Conservation (phyloP, 805 yeast species). For the Debaryomyces hansenii region DNA sequence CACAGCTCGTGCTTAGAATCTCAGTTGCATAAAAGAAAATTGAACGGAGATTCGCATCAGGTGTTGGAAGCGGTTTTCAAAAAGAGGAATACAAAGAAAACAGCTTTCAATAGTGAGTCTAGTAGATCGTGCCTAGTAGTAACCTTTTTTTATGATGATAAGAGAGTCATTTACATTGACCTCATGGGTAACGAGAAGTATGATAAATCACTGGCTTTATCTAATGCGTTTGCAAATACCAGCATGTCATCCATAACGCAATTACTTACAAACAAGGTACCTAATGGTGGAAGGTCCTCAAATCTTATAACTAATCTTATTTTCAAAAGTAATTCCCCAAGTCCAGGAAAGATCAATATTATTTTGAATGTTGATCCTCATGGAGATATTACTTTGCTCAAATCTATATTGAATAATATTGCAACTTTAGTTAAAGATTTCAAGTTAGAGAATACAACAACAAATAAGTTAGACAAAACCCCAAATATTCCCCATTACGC, state of each 20-base stretch:
- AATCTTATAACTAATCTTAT: constrained; percentile 27
- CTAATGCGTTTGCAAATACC: constrained; percentile 26
- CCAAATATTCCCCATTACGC: constrained; percentile 28
- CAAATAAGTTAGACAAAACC: not conserved
- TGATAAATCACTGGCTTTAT: constrained; percentile 9
- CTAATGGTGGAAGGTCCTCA: constrained; percentile 18
- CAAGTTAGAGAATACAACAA: constrained; percentile 4
- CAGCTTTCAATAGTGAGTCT: constrained; percentile 17
- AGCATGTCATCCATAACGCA: constrained; percentile 30
- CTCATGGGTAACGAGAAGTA: constrained; percentile 31
- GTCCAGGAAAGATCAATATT: constrained; percentile 14
- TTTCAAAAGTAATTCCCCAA: constrained; percentile 14
- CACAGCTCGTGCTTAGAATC: constrained; percentile 10
- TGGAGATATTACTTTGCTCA: constrained; percentile 23
- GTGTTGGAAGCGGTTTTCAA: constrained; percentile 14
- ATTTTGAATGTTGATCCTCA: constrained; percentile 27
- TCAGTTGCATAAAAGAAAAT: constrained; percentile 13
- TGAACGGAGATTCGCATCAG: constrained; percentile 4
- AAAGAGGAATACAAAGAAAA: constrained; percentile 18
- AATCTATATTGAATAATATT: constrained; percentile 26
- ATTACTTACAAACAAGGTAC: constrained; percentile 13
- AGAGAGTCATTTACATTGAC: constrained; percentile 24
- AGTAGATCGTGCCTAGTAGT: constrained; percentile 28
- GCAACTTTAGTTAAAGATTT: constrained; percentile 21
- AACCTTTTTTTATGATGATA: constrained; percentile 18